A percentile compares a stretch with the other conserved stretches of the same genome.
phyloP scores from a whole-genome alignment of 495 filamentous ascomycete genomes.

The Xylaria curta region DNA sequence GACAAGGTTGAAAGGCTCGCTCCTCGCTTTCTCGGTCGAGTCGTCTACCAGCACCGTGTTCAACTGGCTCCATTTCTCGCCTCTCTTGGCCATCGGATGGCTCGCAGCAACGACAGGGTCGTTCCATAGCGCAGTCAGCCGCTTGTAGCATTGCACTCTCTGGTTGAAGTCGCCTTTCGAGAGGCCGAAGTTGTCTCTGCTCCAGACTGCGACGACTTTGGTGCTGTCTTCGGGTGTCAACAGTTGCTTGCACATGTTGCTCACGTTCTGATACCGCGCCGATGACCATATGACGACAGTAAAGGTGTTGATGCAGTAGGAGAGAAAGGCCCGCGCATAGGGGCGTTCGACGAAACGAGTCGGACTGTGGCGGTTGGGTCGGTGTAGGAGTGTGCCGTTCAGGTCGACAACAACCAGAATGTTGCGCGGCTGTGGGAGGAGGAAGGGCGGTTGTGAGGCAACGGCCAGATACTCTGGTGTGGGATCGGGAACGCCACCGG shows the following conservation, averaged over 20 bases:
- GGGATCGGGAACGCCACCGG: conserved; percentile 58
- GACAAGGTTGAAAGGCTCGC: conserved; percentile 84
- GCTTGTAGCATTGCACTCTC: conserved; percentile 90
- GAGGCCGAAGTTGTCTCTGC: conserved; percentile 78
- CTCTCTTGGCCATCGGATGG: conserved; percentile 51
- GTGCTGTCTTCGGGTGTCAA: conserved; percentile 51
- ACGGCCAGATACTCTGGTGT: conserved; percentile 47
- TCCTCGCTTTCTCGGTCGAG: conserved; percentile 73
- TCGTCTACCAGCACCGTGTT: conserved; percentile 94
- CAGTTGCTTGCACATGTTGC: conserved; percentile 61
- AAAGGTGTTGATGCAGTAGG: conserved; percentile 69
- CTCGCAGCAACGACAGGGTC: conserved; percentile 55
- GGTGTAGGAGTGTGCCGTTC: conserved; percentile 86
- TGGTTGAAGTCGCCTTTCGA: conserved; percentile 62
- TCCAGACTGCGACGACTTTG: conserved; percentile 74
- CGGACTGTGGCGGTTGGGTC: conserved; percentile 58
- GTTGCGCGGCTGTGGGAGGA: conserved; percentile 41
- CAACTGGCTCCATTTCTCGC: conserved; percentile 70
- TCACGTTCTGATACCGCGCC: conserved; percentile 73
- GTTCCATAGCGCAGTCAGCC: conserved; percentile 73
- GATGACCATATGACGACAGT: conserved; percentile 91
- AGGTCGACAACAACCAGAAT: conserved; percentile 88
- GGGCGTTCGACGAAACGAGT: conserved; percentile 66
- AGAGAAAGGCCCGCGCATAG: conserved; percentile 67
- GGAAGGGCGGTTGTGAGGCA: conserved; percentile 32